These are phyloP conservation scores for Alternaria tenuissima DNA, from an alignment of 2,329 filamentous ascomycete species.

Conservation along the genomic window DNA sequence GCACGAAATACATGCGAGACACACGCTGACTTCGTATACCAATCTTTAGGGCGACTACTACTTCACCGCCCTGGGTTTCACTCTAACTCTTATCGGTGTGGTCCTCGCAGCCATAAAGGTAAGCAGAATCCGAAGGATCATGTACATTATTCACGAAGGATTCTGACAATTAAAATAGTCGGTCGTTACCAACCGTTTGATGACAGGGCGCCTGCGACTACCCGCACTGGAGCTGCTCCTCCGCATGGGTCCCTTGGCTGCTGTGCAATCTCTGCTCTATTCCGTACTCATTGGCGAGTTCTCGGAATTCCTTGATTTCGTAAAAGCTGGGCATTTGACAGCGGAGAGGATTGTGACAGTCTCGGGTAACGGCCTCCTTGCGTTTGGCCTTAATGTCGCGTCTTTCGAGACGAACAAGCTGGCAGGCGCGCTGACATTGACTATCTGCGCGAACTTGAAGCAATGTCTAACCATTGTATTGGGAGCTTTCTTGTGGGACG, in stretches of 20 bases:
- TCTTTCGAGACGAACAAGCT: slow-evolving; percentile 11
- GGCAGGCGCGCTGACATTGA: slow-evolving; percentile 8
- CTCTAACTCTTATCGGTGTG: slow-evolving; percentile 6
- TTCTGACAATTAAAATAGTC: slow-evolving; percentile 3
- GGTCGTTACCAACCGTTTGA: slow-evolving; percentile 10
- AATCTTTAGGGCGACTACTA: slow-evolving; percentile 6
- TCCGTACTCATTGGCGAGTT: slow-evolving; percentile 9
- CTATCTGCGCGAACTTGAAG: slow-evolving; percentile 9
- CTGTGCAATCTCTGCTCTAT: slow-evolving; percentile 9
- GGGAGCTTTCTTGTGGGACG: slow-evolving; percentile 6
- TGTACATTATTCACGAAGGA: background rate
- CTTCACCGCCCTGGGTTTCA: slow-evolving; percentile 5
- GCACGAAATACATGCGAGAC: no score
- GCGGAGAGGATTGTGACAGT: background rate
- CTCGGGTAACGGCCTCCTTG: background rate
- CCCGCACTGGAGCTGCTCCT: slow-evolving; percentile 8
- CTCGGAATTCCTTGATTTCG: slow-evolving; percentile 4
- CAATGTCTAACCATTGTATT: slow-evolving; percentile 7
- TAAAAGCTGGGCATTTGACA: slow-evolving; percentile 1
- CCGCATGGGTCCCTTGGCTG: slow-evolving; percentile 9
- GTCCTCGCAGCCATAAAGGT: slow-evolving; percentile 10
- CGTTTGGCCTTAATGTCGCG: slow-evolving; percentile 3
- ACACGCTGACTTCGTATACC: background rate
- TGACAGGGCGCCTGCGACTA: slow-evolving; percentile 8
- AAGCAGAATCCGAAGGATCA: background rate